phyloP scores from a whole-genome alignment of 23 red algal genomes.

The Gracilaria domingensis region DNA sequence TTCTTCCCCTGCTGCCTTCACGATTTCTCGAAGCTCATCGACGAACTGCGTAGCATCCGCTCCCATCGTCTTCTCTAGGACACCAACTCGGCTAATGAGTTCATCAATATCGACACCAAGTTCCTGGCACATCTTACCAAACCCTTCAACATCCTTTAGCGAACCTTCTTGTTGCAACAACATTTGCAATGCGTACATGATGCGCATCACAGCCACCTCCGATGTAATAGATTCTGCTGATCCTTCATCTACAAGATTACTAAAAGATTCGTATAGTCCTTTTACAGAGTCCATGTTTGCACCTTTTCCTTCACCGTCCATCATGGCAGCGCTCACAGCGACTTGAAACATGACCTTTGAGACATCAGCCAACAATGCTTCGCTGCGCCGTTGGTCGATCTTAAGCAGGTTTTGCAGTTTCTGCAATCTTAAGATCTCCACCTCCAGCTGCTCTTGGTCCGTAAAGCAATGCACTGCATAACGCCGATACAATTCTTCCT shows the following conservation, averaged over 20 bases:
- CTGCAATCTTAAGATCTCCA: conserved; percentile 58
- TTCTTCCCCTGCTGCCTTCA: conserved; percentile 23
- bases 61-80: conserved; percentile 77
- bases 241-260: conserved; percentile 70
- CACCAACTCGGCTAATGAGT: conserved; percentile 73
- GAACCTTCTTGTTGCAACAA: conserved; percentile 73
- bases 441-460: conserved; percentile 43
- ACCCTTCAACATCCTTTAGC: conserved; percentile 64
- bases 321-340: conserved; percentile 78
- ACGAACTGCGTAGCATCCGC: conserved; percentile 90
- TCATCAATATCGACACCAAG: conserved; percentile 85
- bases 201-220: conserved; percentile 91
- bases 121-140: conserved; percentile 83
- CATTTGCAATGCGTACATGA: conserved; percentile 85
- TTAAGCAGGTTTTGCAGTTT: conserved; percentile 63
- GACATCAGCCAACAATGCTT: conserved; percentile 74
- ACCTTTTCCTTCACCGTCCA: conserved; percentile 69
- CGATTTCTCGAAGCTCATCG: conserved; percentile 57
- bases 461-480: conserved; percentile 79
- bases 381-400: conserved; percentile 47
- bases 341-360: conserved; percentile 93
- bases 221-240: conserved; percentile 74
- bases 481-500: conserved; percentile 75
- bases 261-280: conserved; percentile 71
- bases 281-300: conserved; percentile 68